Evolutionary conservation across 2,329 filamentous ascomycete genomes (phyloP).

Genomic region (Aspergillus caelatus): DNA sequence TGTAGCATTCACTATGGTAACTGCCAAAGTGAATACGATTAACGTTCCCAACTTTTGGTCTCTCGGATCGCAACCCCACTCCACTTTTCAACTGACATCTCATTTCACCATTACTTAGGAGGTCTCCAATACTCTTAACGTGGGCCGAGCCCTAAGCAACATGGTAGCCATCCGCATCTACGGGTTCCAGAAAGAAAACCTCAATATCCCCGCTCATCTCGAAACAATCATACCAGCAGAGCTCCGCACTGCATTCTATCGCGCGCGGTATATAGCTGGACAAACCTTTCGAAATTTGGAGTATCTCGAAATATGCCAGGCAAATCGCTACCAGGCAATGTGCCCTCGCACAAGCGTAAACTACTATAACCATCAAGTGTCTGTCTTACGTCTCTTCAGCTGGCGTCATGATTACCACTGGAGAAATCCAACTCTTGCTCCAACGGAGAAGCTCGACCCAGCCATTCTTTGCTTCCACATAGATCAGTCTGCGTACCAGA

Average conservation of each 20-base stretch:
- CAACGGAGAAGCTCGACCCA: slow-evolving; percentile 30
- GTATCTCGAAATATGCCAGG: slow-evolving; percentile 18
- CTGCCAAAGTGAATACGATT: not conserved
- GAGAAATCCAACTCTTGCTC: slow-evolving; percentile 21
- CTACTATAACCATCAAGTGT: slow-evolving; percentile 18
- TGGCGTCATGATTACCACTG: slow-evolving; percentile 24
- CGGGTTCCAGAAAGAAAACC: slow-evolving; percentile 15
- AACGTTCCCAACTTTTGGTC: not conserved
- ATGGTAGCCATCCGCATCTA: slow-evolving; percentile 1
- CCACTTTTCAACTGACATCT: not conserved
- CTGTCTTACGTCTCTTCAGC: slow-evolving; percentile 29
- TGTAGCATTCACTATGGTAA: not conserved
- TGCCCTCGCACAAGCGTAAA: slow-evolving; percentile 22
- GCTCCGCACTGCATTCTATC: slow-evolving; percentile 13
- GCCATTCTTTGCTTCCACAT: slow-evolving; percentile 27
- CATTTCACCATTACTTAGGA: not conserved
- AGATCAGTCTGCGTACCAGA: slow-evolving; percentile 24
- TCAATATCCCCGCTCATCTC: slow-evolving; percentile 21
- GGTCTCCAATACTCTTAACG: too few species aligned
- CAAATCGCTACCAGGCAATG: slow-evolving; percentile 27
- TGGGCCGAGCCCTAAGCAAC: not conserved
- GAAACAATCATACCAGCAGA: slow-evolving; percentile 7
- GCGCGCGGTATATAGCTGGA: slow-evolving; percentile 21
- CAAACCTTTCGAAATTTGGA: slow-evolving; percentile 18
- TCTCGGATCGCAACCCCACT: not conserved